Percentiles rank a stretch among this genome's conserved stretches.
These are phyloP conservation scores for Cutaneotrichosporon cyanovorans DNA, from an alignment of 1,284 basidiomycete genomes.

Conservation along the genomic window DNA sequence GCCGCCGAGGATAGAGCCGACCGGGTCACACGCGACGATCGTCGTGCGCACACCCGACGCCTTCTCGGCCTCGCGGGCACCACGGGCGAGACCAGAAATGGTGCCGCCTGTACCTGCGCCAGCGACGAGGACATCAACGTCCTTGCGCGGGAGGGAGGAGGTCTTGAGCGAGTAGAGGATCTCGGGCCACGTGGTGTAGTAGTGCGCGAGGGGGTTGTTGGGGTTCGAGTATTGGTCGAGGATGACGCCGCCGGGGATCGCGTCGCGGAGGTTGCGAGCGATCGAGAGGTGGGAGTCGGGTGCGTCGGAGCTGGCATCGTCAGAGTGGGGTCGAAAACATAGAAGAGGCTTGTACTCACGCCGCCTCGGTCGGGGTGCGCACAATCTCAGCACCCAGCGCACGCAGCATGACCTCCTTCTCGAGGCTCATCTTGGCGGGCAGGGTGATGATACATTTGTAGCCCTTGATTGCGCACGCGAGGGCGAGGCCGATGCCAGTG, in stretches of 20 bases:
- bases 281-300: constrained; percentile 86
- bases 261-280: constrained; percentile 64
- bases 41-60: constrained; percentile 20
- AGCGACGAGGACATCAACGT: constrained; percentile 77
- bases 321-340: neutral
- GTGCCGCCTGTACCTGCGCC: constrained; percentile 94
- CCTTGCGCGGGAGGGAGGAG: constrained; percentile 44
- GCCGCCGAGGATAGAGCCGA: constrained; percentile 72
- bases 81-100: constrained; percentile 75
- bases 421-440: constrained; percentile 93
- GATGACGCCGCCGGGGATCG: constrained; percentile 80
- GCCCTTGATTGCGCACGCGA: constrained; percentile 64
- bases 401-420: constrained; percentile 87
- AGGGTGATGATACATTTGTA: constrained; percentile 72
- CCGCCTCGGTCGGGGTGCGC: constrained; percentile 63
- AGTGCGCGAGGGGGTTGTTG: constrained; percentile 83
- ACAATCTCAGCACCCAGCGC: constrained; percentile 90
- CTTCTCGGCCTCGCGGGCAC: constrained; percentile 58
- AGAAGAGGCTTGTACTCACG: constrained; percentile 19
- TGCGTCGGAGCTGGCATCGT: constrained; percentile 40
- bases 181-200: constrained; percentile 77
- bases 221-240: constrained; percentile 73
- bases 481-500: constrained; percentile 78
- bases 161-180: constrained; percentile 55
- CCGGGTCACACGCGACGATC: constrained; percentile 85